Evolutionary conservation across 257 asterid species (phyloP), one percentile per base, ranked within the genome.

Genomic region (Handroanthus guayacan): DNA sequence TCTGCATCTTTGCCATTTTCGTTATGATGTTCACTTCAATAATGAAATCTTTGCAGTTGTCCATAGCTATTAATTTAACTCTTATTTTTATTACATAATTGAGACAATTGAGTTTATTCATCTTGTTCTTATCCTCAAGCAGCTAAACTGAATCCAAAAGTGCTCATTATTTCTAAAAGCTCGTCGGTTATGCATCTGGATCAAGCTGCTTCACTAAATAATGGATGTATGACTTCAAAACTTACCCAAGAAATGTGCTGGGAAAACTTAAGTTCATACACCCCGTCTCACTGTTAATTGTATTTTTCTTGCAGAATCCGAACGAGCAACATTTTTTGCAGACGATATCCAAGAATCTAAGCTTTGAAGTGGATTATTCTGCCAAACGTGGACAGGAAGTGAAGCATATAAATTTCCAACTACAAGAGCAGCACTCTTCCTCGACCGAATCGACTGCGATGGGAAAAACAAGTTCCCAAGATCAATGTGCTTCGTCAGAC

Each of bases 401-500:
- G 75, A 83, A 72, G 82, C 82, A 78, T 61, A 76, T 83, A 63
- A 86, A 80, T 66, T 79, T 82, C 18, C 85, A 76, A 62, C 83
- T 81, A 25, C 89, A 79, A 75, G 86, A 82, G 31, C 81, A 44
- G 20, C 80, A 76, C 75, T 84, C 87, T 34, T 78, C 86, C 73
- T 77, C 89, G 2, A 73, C 87, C 61, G 88, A 83, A 60, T 83
- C 95, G 75, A 31, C 82, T 58, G 75, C 83, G 56, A 77, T 86
- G 86, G 88, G 70, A 63, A 88, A 83, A 80, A 58, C 95, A 13
- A 79, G 62, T 58, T 87, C 95, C 72, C 92, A 82, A 76, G 95
- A 86, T 82, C 96, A 85, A 62, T 75, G 84, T 11, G 83, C 86
- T 72, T 91, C 96, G n/a, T 84, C 96, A 31, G 95, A 84, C 74